These are phyloP conservation scores for Backusella sp. DNA, from an alignment of 192 early-diverging fungal genomes.

Conservation along the genomic window DNA sequence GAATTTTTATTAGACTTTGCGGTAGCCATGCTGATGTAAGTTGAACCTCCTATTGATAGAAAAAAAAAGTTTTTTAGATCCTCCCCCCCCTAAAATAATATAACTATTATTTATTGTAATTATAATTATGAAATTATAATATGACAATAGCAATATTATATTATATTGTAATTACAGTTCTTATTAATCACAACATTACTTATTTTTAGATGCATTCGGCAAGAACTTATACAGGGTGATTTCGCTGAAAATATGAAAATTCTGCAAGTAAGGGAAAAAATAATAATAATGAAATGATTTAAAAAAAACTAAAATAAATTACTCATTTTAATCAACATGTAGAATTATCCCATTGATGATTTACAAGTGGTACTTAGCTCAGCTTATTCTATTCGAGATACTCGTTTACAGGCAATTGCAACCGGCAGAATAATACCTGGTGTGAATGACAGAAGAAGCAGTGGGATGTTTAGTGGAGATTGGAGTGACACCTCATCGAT, in stretches of 20 bases:
- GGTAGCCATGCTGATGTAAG: slow-evolving; percentile 70
- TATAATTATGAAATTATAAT: not conserved
- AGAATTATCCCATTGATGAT: slow-evolving; percentile 61
- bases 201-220: slow-evolving; percentile 45
- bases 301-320: not conserved
- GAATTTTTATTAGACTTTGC: slow-evolving; percentile 76
- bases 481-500: slow-evolving; percentile 30
- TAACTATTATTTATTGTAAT: not conserved
- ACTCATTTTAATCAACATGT: slow-evolving; percentile 3
- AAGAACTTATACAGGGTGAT: slow-evolving; percentile 51
- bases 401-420: slow-evolving; percentile 10
- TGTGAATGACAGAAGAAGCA: slow-evolving; percentile 27
- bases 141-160: not conserved
- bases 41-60: slow-evolving; percentile 7
- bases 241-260: slow-evolving; percentile 63
- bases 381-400: slow-evolving; percentile 29
- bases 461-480: slow-evolving; percentile 23
- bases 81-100: not conserved
- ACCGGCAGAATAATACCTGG: slow-evolving; percentile 23
- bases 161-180: not conserved
- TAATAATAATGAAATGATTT: not conserved
- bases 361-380: slow-evolving; percentile 34
- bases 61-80: not conserved
- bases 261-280: slow-evolving; percentile 48
- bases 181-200: slow-evolving; percentile 5